These are phyloP conservation scores for Drosera spatulata DNA, from an alignment of 179 eudicot genomes.

Conservation along the genomic window DNA sequence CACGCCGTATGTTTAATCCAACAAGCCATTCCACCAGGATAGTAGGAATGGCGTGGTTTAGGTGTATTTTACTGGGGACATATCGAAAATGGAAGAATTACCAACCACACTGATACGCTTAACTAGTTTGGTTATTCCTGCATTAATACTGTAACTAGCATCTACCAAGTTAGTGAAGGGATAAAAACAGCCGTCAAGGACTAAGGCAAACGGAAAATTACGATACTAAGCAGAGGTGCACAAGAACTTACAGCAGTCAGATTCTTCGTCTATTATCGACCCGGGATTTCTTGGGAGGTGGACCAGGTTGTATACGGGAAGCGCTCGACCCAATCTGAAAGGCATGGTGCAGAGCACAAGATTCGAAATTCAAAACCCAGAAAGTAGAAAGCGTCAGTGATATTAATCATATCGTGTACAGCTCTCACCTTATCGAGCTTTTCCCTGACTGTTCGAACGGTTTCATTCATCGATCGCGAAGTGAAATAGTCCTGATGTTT, in stretches of 20 bases:
- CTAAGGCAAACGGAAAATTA: too few species aligned
- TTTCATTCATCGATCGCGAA: constrained; percentile 66
- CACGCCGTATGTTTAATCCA: too few species aligned
- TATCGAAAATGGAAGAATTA: too few species aligned
- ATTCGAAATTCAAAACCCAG: not conserved
- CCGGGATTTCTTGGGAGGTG: constrained; percentile 49
- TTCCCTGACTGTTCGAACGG: constrained; percentile 61
- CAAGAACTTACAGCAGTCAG: constrained; percentile 8
- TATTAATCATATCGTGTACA: not conserved
- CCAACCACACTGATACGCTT: too few species aligned
- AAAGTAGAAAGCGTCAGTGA: not conserved
- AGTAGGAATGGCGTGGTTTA: too few species aligned
- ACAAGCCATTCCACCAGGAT: too few species aligned
- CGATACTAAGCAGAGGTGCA: too few species aligned
- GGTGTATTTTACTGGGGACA: too few species aligned
- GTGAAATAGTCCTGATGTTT: constrained; percentile 69
- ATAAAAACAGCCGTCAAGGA: too few species aligned
- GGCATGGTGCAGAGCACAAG: not conserved
- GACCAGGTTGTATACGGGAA: constrained; percentile 31
- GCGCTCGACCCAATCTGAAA: constrained; percentile 61
- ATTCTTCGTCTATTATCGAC: constrained; percentile 78
- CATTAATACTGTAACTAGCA: too few species aligned
- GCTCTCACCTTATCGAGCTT: constrained; percentile 57
- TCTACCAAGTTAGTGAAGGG: too few species aligned
- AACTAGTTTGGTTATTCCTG: too few species aligned